These are phyloP conservation scores for Crithidia fasciculata DNA, from an alignment of 208 protist species.

Conservation along the genomic window DNA sequence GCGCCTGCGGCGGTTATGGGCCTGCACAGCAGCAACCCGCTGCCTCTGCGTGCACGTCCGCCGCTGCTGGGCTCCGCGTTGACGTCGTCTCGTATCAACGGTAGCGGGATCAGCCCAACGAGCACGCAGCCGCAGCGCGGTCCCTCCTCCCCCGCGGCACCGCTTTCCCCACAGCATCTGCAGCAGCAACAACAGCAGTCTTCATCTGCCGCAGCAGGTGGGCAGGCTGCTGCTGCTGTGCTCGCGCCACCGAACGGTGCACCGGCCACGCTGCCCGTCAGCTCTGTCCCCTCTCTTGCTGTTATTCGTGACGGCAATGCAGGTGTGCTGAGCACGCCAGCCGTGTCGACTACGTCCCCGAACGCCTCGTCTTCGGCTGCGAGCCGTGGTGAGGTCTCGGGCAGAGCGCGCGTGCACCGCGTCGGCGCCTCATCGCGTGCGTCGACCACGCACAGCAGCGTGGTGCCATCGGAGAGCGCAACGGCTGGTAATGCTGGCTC, in stretches of 20 bases:
- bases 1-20: background rate
- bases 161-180: background rate
- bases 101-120: slow-evolving; percentile 15
- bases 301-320: background rate
- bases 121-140: slow-evolving; percentile 12
- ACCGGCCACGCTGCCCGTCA: slow-evolving; percentile 16
- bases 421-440: background rate
- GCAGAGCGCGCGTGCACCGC: background rate
- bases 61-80: slow-evolving; percentile 29
- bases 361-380: slow-evolving; percentile 3
- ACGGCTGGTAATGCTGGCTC: too few species aligned
- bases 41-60: slow-evolving; percentile 17
- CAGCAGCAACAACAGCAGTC: background rate
- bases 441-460: slow-evolving; percentile 15
- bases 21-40: slow-evolving; percentile 13
- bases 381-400: slow-evolving; percentile 3
- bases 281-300: slow-evolving; percentile 12
- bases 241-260: slow-evolving; percentile 13
- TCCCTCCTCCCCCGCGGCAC: slow-evolving; percentile 3
- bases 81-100: slow-evolving; percentile 19
- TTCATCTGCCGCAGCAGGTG: background rate
- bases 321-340: background rate
- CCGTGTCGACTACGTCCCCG: slow-evolving; percentile 6
- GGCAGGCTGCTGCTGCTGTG: background rate
- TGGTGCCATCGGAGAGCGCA: slow-evolving; percentile 13